phyloP scores from a whole-genome alignment of 495 filamentous ascomycete genomes.

The Ramalina peruviana region DNA sequence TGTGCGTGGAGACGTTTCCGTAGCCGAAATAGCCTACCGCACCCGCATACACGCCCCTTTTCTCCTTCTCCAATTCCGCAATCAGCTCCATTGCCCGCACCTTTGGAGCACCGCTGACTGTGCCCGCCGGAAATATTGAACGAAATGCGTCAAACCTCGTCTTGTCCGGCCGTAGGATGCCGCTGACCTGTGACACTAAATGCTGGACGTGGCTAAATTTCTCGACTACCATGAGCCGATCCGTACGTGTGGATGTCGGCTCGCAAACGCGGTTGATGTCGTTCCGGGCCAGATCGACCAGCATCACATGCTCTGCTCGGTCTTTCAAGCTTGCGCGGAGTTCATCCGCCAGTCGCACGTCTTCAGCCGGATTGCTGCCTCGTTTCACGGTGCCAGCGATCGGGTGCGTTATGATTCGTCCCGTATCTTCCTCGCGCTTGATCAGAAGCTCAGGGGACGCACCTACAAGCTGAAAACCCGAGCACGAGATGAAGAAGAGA shows the following conservation, averaged over 20 bases:
- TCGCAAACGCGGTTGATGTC: constrained; percentile 95
- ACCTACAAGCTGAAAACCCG: constrained; percentile 83
- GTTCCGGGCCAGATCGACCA: constrained; percentile 94
- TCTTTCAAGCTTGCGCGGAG: constrained; percentile 77
- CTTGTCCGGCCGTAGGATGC: constrained; percentile 64
- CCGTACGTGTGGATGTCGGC: constrained; percentile 73
- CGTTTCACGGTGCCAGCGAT: constrained; percentile 92
- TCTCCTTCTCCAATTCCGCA: constrained; percentile 83
- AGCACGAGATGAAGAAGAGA: constrained; percentile 86
- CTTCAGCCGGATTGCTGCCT: constrained; percentile 65
- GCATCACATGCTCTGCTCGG: constrained; percentile 95
- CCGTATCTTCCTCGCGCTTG: constrained; percentile 56
- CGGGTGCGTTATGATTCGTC: constrained; percentile 87
- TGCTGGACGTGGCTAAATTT: constrained; percentile 95
- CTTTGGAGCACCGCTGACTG: constrained; percentile 88
- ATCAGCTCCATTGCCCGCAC: constrained; percentile 95
- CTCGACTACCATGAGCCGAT: constrained; percentile 90
- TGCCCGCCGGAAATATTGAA: constrained; percentile 91
- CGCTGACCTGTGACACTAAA: constrained; percentile 86
- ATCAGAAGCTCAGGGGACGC: constrained; percentile 88
- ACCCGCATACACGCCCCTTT: constrained; percentile 91
- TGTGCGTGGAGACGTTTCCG: constrained; percentile 25
- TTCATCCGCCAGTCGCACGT: constrained; percentile 63
- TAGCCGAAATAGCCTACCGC: constrained; percentile 90
- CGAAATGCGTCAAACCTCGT: constrained; percentile 93